phyloP scores from a whole-genome alignment of 106 monocot species.

The Dendrobium catenatum region DNA sequence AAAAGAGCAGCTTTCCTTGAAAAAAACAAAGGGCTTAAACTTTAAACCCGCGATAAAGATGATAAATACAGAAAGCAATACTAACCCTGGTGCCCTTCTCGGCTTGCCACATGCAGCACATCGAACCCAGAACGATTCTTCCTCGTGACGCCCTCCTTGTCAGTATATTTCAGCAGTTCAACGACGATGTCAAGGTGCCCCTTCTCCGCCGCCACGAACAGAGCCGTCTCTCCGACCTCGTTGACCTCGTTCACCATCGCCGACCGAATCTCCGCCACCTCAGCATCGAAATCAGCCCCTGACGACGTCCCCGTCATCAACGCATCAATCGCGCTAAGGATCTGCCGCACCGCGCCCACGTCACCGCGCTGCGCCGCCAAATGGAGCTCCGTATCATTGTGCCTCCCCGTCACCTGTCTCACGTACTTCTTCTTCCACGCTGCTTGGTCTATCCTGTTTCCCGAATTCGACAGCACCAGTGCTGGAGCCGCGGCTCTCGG shows the following conservation, averaged over 20 bases:
- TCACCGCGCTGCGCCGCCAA: slow-evolving; percentile 33
- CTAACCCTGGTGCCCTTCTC: slow-evolving; percentile 24
- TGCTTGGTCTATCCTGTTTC: slow-evolving; percentile 19
- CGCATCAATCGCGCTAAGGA: slow-evolving; percentile 17
- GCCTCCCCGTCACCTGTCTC: slow-evolving; percentile 30
- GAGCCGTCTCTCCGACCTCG: slow-evolving; percentile 25
- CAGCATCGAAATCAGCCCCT: slow-evolving; percentile 21
- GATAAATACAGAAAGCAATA: background rate
- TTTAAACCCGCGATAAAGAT: background rate
- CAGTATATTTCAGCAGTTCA: slow-evolving; percentile 25
- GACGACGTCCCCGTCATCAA: background rate
- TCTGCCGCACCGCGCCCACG: slow-evolving; percentile 13
- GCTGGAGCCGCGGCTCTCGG: slow-evolving; percentile 15
- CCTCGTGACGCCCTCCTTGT: slow-evolving; percentile 14
- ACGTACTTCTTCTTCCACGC: slow-evolving; percentile 30
- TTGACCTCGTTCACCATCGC: slow-evolving; percentile 25
- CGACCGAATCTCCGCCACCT: slow-evolving; percentile 14
- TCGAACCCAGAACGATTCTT: slow-evolving; percentile 29
- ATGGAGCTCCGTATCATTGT: slow-evolving; percentile 36
- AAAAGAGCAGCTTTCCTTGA: background rate
- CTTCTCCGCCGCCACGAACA: slow-evolving; percentile 23
- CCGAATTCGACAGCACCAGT: slow-evolving; percentile 29
- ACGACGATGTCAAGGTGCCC: slow-evolving; percentile 17
- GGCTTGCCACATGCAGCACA: slow-evolving; percentile 20
- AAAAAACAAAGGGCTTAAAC: background rate